These are phyloP conservation scores for Ascochyta viciae-villosae DNA, from an alignment of 2,329 filamentous ascomycete genomes.

Conservation along the genomic window DNA sequence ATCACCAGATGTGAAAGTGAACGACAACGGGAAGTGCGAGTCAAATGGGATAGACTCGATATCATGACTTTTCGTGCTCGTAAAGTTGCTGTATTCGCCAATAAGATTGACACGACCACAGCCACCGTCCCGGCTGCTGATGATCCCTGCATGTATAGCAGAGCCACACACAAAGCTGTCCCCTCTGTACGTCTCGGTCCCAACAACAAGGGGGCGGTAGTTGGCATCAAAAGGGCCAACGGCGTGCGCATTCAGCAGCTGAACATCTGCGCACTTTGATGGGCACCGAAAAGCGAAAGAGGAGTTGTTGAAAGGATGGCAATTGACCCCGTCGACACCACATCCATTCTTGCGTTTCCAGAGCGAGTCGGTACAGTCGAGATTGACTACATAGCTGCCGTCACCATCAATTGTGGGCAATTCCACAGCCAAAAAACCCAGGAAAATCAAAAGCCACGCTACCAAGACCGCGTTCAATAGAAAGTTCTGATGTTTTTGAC, in stretches of 20 bases:
- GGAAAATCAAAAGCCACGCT: slow-evolving; percentile 72
- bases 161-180: slow-evolving; percentile 87
- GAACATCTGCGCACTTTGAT: slow-evolving; percentile 70
- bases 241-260: slow-evolving; percentile 73
- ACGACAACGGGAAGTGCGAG: slow-evolving; percentile 87
- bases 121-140: slow-evolving; percentile 73
- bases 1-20: slow-evolving; percentile 72
- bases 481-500: slow-evolving; percentile 60
- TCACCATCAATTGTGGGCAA: slow-evolving; percentile 64
- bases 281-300: slow-evolving; percentile 77
- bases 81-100: slow-evolving; percentile 70
- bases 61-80: slow-evolving; percentile 69
- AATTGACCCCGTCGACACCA: slow-evolving; percentile 75
- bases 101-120: slow-evolving; percentile 80
- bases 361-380: slow-evolving; percentile 73
- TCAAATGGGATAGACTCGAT: slow-evolving; percentile 80
- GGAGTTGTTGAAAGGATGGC: slow-evolving; percentile 74
- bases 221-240: slow-evolving; percentile 71
- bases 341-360: slow-evolving; percentile 75
- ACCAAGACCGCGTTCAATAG: slow-evolving; percentile 65
- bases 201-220: slow-evolving; percentile 63
- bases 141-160: slow-evolving; percentile 82
- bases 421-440: slow-evolving; percentile 68
- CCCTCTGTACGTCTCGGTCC: slow-evolving; percentile 77
- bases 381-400: slow-evolving; percentile 69